Base-by-base conservation (phyloP, 2,329 filamentous ascomycete species). In the Rutstroemia sp. region DNA sequence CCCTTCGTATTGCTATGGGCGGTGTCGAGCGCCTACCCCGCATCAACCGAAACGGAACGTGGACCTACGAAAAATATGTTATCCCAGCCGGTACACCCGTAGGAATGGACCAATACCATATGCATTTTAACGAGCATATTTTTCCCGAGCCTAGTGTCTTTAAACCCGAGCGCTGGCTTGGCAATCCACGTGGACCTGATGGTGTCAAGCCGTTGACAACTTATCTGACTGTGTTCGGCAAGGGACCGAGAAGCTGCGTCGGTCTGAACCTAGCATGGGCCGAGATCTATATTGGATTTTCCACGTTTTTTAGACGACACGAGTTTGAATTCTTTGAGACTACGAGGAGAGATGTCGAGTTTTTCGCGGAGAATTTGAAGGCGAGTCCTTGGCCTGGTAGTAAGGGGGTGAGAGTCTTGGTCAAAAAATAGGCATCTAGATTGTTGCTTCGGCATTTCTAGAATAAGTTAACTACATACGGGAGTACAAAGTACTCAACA, bases 21-120 rank as follows among this genome's bases (percentile, higher is more conserved):
- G 17, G 10, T 17, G 17, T 12, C 17, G 38, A 64, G 67, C 52
- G 69, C 68, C 17, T 64, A 68, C 8, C 64, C 59, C 25, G 61
- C 21, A 60, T 21, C 65, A 69, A 6, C 57, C 67, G 4, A 56
- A 63, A 44, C 12, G 59, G 57, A 45, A 57, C 36, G 56, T 39
- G 64, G 27, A 12, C 9, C 9, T 47, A 47, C 17, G 17, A 27
- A 19, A 19, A 47, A 17, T 17, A 27, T 9, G 4, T 47, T 2
- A 47, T 49, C 16, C 47, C 47, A 36, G 47, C 47, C 6, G 47
- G 47, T 12, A n/a, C 8, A 5, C 27, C 10, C 14, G 8, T 49
- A 9, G 21, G 47, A 14, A 36, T 39, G 34, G 21, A 19, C 17
- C 10, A 16, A 21, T 49, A 36, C 34, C n/a, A 14, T 7, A 36